These are phyloP conservation scores for Amanita muscaria DNA, from an alignment of 768 basidiomycete genomes.

Conservation along the genomic window DNA sequence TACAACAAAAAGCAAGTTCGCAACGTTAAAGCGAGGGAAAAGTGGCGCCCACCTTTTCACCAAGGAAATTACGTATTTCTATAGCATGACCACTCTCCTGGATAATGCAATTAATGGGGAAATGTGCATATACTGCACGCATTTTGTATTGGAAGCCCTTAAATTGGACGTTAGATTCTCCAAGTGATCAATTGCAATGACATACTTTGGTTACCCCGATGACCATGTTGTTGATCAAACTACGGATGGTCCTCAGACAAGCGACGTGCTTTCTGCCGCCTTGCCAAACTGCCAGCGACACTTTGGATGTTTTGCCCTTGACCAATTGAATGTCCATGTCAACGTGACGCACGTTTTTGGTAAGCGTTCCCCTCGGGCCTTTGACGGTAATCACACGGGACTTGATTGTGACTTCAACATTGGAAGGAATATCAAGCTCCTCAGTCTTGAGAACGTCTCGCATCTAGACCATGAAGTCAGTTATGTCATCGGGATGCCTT, in stretches of 20 bases:
- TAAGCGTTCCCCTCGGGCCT: slow-evolving; percentile 88
- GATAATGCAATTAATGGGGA: slow-evolving; percentile 98
- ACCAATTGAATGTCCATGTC: slow-evolving; percentile 88
- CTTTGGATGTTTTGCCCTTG: slow-evolving; percentile 70
- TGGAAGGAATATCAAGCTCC: slow-evolving; percentile 83
- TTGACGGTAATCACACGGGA: slow-evolving; percentile 85
- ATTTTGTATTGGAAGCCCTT: slow-evolving; percentile 99
- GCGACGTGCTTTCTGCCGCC: slow-evolving; percentile 98
- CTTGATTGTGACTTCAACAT: slow-evolving; percentile 82
- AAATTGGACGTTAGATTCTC: neutral
- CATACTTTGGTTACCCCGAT: slow-evolving; percentile 88
- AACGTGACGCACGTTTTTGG: slow-evolving; percentile 87
- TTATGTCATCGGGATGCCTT: slow-evolving; percentile 25
- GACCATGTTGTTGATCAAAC: slow-evolving; percentile 95
- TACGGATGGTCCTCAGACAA: slow-evolving; percentile 93
- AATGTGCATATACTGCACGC: slow-evolving; percentile 99
- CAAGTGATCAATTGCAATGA: neutral
- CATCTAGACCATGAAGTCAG: slow-evolving; percentile 52
- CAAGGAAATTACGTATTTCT: slow-evolving; percentile 93
- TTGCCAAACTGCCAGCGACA: slow-evolving; percentile 95
- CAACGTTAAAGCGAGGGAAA: neutral
- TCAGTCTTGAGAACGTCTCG: slow-evolving; percentile 90
- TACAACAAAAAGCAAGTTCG: slow-evolving; percentile 22
- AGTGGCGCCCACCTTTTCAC: slow-evolving; percentile 66
- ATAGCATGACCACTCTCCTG: slow-evolving; percentile 61